Base-by-base conservation (phyloP, 2,329 filamentous ascomycete species). In the Monosporascus sp. region DNA sequence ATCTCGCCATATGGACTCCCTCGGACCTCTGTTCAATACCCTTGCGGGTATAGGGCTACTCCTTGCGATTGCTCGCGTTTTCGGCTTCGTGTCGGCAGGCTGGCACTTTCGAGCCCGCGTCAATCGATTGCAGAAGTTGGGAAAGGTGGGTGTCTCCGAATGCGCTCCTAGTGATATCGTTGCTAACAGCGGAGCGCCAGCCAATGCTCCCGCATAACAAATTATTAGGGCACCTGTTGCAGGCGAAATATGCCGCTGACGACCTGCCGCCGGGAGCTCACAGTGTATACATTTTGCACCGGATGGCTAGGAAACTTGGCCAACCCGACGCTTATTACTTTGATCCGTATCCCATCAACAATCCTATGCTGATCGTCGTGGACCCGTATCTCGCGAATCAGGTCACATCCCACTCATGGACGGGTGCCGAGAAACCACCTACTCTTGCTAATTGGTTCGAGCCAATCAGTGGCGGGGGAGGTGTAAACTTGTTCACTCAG, bases 381-480 rank as follows among this genome's bases (percentile, higher is more conserved):
- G 65, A 68, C 46, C 62, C 65, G 37, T 57, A 60, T n/a, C 58
- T 68, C 22, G 64, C 66, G 35, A 62, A 67, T 44, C 63, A 68
- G 52, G 62, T 58, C 14, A 63, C 55, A 20, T 60, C 54, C 43
- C 65, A 69, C 51, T 58, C 65, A 5, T 53, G 57, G 54, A 55
- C 58, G 2, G 62, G 64, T 37, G 53, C 57, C 3, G 52, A 58
- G 52, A 69, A 69, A 55, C 67, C 67, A 5, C 39, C 51, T 11
- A 56, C 39, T 35, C 61, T 69, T n/a, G 50, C 37, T 8, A 54
- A 55, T 38, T 69, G 67, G 67, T 68, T 69, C 47, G 57, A 56
- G 5, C 65, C 65, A 44, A 68, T 69, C 47, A 63, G 66, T 1
- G 63, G 63, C 14, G 55, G 55, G 35, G 59, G 56, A 22, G 66